Evolutionary conservation across 2,329 filamentous ascomycete species (phyloP).

Genomic region (Xylaria sp.): DNA sequence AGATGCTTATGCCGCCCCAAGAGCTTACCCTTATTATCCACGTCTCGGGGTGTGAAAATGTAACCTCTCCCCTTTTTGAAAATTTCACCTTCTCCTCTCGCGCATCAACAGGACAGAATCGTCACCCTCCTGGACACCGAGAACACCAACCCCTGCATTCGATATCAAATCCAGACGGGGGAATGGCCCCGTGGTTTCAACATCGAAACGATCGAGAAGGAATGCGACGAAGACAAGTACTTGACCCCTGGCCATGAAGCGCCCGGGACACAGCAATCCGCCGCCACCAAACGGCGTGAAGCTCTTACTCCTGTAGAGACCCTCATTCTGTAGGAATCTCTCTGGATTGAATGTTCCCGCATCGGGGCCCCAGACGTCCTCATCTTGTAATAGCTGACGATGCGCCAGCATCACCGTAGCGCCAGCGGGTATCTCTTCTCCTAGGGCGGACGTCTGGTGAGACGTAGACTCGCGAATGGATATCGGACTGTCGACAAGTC

Average conservation of each 20-base stretch:
- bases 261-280: too few species aligned
- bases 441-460: too few species aligned
- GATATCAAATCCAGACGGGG: neutral
- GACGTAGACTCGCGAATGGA: too few species aligned
- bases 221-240: neutral
- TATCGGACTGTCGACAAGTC: too few species aligned
- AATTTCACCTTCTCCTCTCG: neutral
- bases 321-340: too few species aligned
- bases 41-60: too few species aligned
- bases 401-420: neutral
- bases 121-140: neutral
- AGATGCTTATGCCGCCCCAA: too few species aligned
- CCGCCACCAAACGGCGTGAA: neutral
- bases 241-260: neutral
- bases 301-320: too few species aligned
- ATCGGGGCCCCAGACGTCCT: neutral
- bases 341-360: too few species aligned
- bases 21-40: too few species aligned
- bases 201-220: neutral
- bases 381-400: neutral
- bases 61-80: too few species aligned
- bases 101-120: neutral
- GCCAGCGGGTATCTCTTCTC: too few species aligned
- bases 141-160: neutral
- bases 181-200: neutral